phyloP scores from a whole-genome alignment of 2,329 filamentous ascomycete genomes.

The Botrytis sinoallii region DNA sequence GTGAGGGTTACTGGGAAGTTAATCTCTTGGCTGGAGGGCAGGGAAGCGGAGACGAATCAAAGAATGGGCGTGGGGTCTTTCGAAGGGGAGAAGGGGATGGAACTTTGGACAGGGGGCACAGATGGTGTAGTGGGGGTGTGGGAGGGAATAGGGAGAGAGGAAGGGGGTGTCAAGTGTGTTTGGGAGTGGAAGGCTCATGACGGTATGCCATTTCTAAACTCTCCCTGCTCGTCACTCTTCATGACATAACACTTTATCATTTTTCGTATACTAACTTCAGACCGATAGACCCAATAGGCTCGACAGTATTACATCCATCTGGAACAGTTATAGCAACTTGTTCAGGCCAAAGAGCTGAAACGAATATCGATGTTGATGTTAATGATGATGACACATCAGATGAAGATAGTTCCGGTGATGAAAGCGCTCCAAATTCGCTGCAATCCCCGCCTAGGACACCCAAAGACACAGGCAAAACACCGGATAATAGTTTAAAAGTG shows the following conservation, averaged over 20 bases:
- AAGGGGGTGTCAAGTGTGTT: constrained; percentile 35
- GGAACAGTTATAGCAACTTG: constrained; percentile 38
- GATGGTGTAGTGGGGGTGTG: constrained; percentile 56
- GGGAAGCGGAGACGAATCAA: constrained; percentile 53
- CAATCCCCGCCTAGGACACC: constrained; percentile 2
- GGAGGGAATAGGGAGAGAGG: constrained; percentile 53
- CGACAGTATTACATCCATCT: constrained; percentile 36
- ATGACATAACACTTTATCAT: background rate
- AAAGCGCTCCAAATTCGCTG: background rate
- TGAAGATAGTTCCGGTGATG: constrained; percentile 16
- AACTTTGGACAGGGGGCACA: constrained; percentile 60
- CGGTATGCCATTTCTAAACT: constrained; percentile 24
- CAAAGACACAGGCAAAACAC: constrained; percentile 7
- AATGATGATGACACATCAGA: constrained; percentile 18
- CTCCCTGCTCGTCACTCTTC: background rate
- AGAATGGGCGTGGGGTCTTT: constrained; percentile 56
- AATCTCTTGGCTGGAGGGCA: constrained; percentile 52
- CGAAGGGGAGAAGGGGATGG: constrained; percentile 48
- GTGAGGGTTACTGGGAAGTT: constrained; percentile 56
- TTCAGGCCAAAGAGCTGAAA: constrained; percentile 35
- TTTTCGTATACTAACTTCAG: constrained; percentile 1
- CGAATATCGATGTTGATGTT: constrained; percentile 16
- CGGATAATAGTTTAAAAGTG: constrained; percentile 47
- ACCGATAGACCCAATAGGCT: constrained; percentile 33
- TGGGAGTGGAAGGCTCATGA: constrained; percentile 39